Percentiles rank a stretch among this genome's conserved stretches.
Evolutionary conservation across 495 filamentous ascomycete species (phyloP).

Genomic region (Penicillium desertorum): DNA sequence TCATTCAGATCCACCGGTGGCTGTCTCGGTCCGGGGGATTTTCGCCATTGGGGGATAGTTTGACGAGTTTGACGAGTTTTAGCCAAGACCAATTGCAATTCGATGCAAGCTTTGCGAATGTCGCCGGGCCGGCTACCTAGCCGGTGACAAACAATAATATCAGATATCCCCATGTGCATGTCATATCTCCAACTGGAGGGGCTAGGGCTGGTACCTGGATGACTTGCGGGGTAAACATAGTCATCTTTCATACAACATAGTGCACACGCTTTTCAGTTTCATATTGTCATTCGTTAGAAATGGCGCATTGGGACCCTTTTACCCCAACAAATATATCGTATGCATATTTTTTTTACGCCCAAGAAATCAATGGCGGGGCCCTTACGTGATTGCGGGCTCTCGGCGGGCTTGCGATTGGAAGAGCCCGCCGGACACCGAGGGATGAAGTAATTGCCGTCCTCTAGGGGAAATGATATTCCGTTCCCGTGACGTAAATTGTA

Average conservation of each 20-base stretch:
- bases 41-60: conserved; percentile 17
- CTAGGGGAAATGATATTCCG: conserved; percentile 11
- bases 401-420: conserved; percentile 31
- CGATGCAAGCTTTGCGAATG: neutral
- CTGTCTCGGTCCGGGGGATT: conserved; percentile 27
- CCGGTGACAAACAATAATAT: neutral
- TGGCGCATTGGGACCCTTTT: conserved; percentile 2
- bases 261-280: neutral
- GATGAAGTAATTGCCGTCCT: conserved; percentile 21
- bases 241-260: neutral
- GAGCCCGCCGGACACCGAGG: conserved; percentile 21
- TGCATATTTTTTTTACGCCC: conserved; percentile 13
- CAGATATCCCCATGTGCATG: neutral
- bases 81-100: neutral
- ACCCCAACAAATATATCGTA: conserved; percentile 7
- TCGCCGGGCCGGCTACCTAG: conserved; percentile 22
- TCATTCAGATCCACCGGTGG: conserved; percentile 8
- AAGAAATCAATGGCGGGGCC: conserved; percentile 17
- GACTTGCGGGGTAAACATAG: conserved; percentile 27
- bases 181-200: conserved; percentile 23
- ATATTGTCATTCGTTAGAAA: conserved; percentile 8
- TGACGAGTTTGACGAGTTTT: neutral
- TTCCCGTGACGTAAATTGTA: conserved; percentile 5
- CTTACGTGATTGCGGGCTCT: conserved; percentile 31
- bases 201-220: conserved; percentile 30